Evolutionary conservation across 148 eudicot genomes (phyloP), one percentile per base, ranked within the genome.

Genomic region (Spergularia bocconei): DNA sequence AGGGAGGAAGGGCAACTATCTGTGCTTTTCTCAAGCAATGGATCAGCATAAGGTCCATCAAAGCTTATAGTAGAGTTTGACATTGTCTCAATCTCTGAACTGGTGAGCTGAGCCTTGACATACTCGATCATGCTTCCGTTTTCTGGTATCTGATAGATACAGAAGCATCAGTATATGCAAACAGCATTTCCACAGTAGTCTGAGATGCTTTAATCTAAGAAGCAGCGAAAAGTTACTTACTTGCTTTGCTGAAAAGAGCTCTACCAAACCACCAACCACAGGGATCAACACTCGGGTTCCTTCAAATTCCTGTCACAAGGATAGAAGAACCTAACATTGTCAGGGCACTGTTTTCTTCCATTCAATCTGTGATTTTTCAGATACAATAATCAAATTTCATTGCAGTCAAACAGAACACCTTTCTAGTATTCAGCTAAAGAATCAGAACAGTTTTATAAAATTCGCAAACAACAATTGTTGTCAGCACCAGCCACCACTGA

Each of bases 251-350:
- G 86, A 80, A 73, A 82, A 90, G 72, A 94, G 90, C 87, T 94
- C 98, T 47, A 94, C 85, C 56, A 94, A 81, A n/a, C 97, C 95
- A 54, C 90, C 92, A 33, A 69, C 47, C 59, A 91, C 88, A 50
- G 98, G 98, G 77, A 94, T 85, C 70, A 94, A 81, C 79, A 91
- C 91, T 66, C 79, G 87, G 72, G 96, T 91, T 77, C 87, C 91
- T 41, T 51, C 20, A 51, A 71, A 66, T 72, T 86, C 86, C 92
- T 91, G 88, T 57, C 33, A 55, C 48, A 47, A 62, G 39, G 33
- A 56, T 53, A 55, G 38, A 36, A 29, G 10, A 56, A 14, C 20
- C 12, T 51, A 14, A 47, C 15, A 68, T 44, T 9, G 3, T 14
- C 25, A 19, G 36, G 36, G 36, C 36, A 29, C 2, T 29, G 36